Evolutionary conservation across 148 eudicot species (phyloP), one percentile per base, ranked within the genome.

Genomic region (Oxyria digyna): DNA sequence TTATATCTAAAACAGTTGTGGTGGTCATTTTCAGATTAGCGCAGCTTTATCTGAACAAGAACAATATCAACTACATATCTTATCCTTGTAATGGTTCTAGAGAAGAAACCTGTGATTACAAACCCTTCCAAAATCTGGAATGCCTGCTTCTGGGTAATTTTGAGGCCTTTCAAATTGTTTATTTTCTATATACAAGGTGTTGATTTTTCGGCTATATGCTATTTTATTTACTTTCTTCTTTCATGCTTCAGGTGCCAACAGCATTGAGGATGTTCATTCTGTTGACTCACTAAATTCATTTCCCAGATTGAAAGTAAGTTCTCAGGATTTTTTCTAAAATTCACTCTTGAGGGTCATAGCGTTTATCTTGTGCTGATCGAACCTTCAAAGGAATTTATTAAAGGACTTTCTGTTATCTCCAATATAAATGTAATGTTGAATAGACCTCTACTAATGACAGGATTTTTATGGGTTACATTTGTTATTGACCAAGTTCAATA

Each of bases 21-120:
- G 48, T 69, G 65, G 42, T 23, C 67, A 38, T 66, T 31, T 78
- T 69, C 75, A 94, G 98, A 69, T 83, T 94, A 85, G 89, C 82
- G 83, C 89, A 82, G 85, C 89, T 94, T 76, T 79, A 86, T 78
- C 73, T 94, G 80, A 94, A 91, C 82, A 88, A 84, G 77, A 94
- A 94, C 74, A 70, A 69, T 50, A 49, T 94, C 68, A 84, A 74
- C 67, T 67, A 41, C 68, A 62, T 90, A 8, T 81, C 82, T 81
- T 87, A 94, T 76, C 90, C 90, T 26, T 74, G 77, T 20, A 48
- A 41, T 70, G 80, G 71, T 63, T 62, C 78, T 46, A 62, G 65
- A 7, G 62, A 63, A 24, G 73, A 71, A 40, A 69, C 79, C 66
- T 59, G 20, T 70, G 76, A 50, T 71, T 71, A 20, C 21, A 78